Evolutionary conservation across 257 asterid species (phyloP), one percentile per base, ranked within the genome.

Genomic region (Mentha longifolia): DNA sequence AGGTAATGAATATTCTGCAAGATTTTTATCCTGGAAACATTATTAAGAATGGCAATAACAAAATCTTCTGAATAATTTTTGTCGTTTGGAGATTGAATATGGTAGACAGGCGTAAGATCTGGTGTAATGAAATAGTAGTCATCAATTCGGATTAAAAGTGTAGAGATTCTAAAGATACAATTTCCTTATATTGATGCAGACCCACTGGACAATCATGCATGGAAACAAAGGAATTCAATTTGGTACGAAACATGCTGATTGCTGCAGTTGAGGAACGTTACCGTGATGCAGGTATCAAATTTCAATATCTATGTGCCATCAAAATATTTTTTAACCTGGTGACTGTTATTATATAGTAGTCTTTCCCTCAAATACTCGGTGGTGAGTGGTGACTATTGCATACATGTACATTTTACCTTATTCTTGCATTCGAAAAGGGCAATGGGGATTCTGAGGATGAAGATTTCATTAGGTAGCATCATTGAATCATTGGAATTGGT

Each of bases 231-330:
- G 89, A 84, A 78, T 84, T 84, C 74, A 41, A 60, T 70, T 65
- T 84, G 54, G 79, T 84, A 12, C 67, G 78, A 3, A 84, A 84
- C 86, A 81, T 84, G 89, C 81, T 82, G 22, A 67, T 79, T 37
- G 89, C 89, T 50, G 81, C 79, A 43, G 80, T 79, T 30, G 89
- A 84, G 65, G 89, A 84, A 66, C 89, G 89, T 19, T 84, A 84
- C 69, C 75, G 25, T 28, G 89, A 84, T 37, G 89, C 89, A 72
- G 89, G 89, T 84, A n/a, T n/a, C n/a, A n/a, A n/a, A n/a, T n/a
- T n/a, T n/a, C n/a, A 15, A 3, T 57, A 20, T 22, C 2, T 22
- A 22, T 20, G 61, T 35, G 16, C n/a, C 7, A 25, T 45, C 22
- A 22, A 22, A 45, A 12, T 62, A 22, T 25, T 43, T 5, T 39